Base-by-base conservation (phyloP, 139 green algal genomes). In the Chlamydomonas sphaeroides region DNA sequence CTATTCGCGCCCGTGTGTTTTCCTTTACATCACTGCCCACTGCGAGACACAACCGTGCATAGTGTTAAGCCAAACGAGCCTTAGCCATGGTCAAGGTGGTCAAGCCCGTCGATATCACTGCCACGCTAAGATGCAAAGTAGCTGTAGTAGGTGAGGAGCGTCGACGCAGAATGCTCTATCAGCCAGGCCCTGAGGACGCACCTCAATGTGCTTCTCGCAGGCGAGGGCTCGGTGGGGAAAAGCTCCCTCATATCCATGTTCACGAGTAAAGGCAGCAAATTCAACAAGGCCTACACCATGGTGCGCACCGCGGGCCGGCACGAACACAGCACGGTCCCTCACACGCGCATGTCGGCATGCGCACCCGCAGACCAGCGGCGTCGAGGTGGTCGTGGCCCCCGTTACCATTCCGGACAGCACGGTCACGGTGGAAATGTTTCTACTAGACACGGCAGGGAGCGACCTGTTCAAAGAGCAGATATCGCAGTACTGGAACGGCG, bases 401-500 rank as follows among this genome's bases (percentile, higher is more conserved):
- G 69, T 88, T 0, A 75, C 25, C 1, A 59, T 91, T 25, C 87
- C 87, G 32, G 87, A 91, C 53, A 85, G 80, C 3, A 89, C 79
- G 33, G 49, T 67, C 6, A 18, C 75, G 23, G 87, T 86, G 28
- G 87, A 91, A 57, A 67, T 91, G 25, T 89, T 81, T 63, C 68
- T 91, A 0, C 62, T 85, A 28, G 87, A 91, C 76, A 89, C 87
- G 23, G 53, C 84, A 38, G 87, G 87, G 0, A 86, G 56, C 53
- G 85, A 89, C 14, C 65, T 89, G 14, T 86, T 84, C 72, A 86
- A 74, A 38, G 85, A 89, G 5, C 65, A 80, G n/a, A 65, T 89
- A 80, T 63, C 74, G 1, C 72, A 84, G 25, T 84, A 86, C 45
- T 91, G 87, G 87, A 88, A 91, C 69, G 87, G 87, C 56, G 75